Evolutionary conservation across 768 basidiomycete genomes (phyloP).

Genomic region (Tricholoma hemisulphureum): DNA sequence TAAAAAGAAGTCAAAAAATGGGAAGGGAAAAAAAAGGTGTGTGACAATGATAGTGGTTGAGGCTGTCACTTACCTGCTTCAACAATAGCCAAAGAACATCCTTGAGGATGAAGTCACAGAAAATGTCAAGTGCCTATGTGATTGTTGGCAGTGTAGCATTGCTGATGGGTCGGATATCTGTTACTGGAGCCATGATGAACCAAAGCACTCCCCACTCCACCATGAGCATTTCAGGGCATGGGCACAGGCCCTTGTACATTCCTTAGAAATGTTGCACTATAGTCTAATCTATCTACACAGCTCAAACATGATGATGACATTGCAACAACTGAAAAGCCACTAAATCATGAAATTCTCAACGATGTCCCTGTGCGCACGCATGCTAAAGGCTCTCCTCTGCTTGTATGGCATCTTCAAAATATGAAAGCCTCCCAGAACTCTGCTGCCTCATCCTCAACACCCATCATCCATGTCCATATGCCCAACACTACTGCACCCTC

Average conservation of each 20-base stretch:
- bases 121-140: background rate
- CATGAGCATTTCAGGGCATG: background rate
- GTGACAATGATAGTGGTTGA: background rate
- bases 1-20: background rate
- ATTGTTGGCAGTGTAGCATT: background rate
- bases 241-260: background rate
- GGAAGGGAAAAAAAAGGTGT: background rate
- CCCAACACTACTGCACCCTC: background rate
- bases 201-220: background rate
- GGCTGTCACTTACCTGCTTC: no score
- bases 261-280: background rate
- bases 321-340: background rate
- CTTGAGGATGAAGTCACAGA: background rate
- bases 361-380: background rate
- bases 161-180: background rate
- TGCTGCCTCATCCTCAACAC: background rate
- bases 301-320: conserved; percentile 2
- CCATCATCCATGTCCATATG: background rate
- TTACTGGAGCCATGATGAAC: background rate
- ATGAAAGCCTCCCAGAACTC: background rate
- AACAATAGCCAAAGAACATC: background rate
- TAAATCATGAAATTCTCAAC: conserved; percentile 1
- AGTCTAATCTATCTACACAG: background rate
- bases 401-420: background rate
- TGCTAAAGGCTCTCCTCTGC: background rate